Evolutionary conservation across 1,139 yeast genomes (phyloP).

Genomic region (Taiozyma sp.): DNA sequence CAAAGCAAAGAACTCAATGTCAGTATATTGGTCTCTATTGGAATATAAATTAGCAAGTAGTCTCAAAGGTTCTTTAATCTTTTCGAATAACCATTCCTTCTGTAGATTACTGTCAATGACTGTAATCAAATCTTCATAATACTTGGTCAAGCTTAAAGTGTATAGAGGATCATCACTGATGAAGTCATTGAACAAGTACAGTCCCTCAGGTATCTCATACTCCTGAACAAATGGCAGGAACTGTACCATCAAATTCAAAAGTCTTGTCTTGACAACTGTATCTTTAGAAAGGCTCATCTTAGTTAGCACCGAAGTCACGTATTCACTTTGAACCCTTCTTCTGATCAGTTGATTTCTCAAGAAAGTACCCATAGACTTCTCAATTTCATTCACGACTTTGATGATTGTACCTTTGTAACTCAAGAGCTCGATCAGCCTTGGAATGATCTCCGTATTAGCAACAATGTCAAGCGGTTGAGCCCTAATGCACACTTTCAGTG

Average conservation of each 20-base stretch:
- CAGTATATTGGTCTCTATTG: slow-evolving; percentile 19
- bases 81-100: slow-evolving; percentile 12
- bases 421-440: slow-evolving; percentile 21
- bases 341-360: slow-evolving; percentile 26
- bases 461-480: slow-evolving; percentile 31
- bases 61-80: slow-evolving; percentile 5
- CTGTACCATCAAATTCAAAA: slow-evolving; percentile 24
- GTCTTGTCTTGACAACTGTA: slow-evolving; percentile 23
- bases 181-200: slow-evolving; percentile 19
- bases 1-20: slow-evolving; percentile 25
- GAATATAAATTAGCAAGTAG: slow-evolving; percentile 20
- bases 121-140: slow-evolving; percentile 23
- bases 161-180: slow-evolving; percentile 23
- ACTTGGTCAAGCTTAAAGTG: slow-evolving; percentile 27
- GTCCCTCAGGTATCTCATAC: slow-evolving; percentile 23
- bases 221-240: slow-evolving; percentile 20
- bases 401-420: slow-evolving; percentile 21
- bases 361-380: slow-evolving; percentile 22
- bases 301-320: slow-evolving; percentile 20
- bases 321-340: slow-evolving; percentile 24
- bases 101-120: slow-evolving; percentile 8
- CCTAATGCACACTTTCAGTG: slow-evolving; percentile 27
- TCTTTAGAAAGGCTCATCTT: slow-evolving; percentile 16
- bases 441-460: slow-evolving; percentile 26
- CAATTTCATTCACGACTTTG: slow-evolving; percentile 27